Evolutionary conservation across 163 green algal genomes (phyloP), one percentile per base, ranked within the genome.

Genomic region (Scenedesmus sp.): DNA sequence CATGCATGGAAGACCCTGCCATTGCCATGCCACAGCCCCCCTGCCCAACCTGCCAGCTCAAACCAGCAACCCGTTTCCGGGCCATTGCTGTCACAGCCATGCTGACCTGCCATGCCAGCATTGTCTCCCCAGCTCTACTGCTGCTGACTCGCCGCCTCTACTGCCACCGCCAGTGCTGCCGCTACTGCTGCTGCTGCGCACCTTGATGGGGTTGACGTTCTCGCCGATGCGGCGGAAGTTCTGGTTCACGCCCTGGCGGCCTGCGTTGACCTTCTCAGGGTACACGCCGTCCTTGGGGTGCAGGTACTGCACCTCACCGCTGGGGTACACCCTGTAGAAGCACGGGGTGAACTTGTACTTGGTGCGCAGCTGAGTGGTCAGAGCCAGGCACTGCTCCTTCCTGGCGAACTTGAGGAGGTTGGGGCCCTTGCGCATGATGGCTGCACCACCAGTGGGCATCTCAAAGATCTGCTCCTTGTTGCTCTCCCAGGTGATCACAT

Each of bases 401-500:
- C 97, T 96, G 9, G 98, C 96, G n/a, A 99, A 96, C 97, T 99
- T 99, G 20, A 99, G 96, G 89, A 99, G 96, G 97, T 99, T 99
- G 81, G 98, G 97, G 89, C 98, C 97, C 94, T 97, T 94, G 93
- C 98, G 97, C 98, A 99, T 99, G 95, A 99, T 99, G 86, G 98
- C 98, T 56, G 98, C 98, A 89, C 98, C 98, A 70, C 98, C 98
- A 77, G 98, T 99, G 89, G 98, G 98, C 98, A 99, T 99, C 97
- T 99, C 98, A 87, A 99, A 99, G 88, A 99, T 99, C 95, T 98
- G 95, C 97, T 99, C 98, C 97, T 99, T 99, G 93, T 98, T 98
- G 62, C 94, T 94, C 92, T 99, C 97, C 98, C 98, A 99, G 23
- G 98, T 99, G 93, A 99, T 99, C 67, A 99, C 98, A 94, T 99